phyloP scores from a whole-genome alignment of 345 rosid genomes.

The Heritiera littoralis region DNA sequence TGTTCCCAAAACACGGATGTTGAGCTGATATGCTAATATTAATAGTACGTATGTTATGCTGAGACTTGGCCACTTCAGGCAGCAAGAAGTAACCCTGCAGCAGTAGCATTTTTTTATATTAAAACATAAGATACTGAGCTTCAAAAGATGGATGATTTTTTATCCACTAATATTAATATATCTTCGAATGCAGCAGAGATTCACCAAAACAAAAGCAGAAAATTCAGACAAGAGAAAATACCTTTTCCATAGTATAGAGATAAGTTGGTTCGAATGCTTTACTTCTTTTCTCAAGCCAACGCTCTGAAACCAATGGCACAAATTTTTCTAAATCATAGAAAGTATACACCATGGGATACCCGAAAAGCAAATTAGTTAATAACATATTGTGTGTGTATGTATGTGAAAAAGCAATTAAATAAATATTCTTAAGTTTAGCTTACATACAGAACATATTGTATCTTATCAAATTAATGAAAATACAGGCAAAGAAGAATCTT shows the following conservation, averaged over 20 bases:
- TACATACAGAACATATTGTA: background rate
- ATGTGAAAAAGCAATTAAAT: background rate
- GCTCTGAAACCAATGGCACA: slow-evolving; percentile 53
- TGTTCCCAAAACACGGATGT: slow-evolving; percentile 97
- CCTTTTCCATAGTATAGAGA: slow-evolving; percentile 94
- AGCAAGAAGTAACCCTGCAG: slow-evolving; percentile 89
- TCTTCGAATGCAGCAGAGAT: slow-evolving; percentile 13
- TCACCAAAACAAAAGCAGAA: background rate
- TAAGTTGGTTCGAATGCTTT: slow-evolving; percentile 89
- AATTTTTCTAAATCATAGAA: slow-evolving; percentile 7
- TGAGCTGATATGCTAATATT: slow-evolving; percentile 90
- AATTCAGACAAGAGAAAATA: slow-evolving; percentile 27
- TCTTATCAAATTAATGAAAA: background rate
- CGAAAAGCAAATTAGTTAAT: background rate
- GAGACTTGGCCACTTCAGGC: slow-evolving; percentile 82
- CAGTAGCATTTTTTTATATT: slow-evolving; percentile 7
- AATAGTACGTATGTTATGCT: slow-evolving; percentile 75
- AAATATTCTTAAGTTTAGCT: background rate
- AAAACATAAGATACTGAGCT: slow-evolving; percentile 7
- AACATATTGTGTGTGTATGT: background rate
- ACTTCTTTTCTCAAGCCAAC: slow-evolving; percentile 77
- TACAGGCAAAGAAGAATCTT: background rate
- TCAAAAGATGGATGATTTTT: background rate
- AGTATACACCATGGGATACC: background rate
- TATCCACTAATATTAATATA: background rate